Evolutionary conservation across 345 rosid genomes (phyloP).

Genomic region (Trapa bicornis): DNA sequence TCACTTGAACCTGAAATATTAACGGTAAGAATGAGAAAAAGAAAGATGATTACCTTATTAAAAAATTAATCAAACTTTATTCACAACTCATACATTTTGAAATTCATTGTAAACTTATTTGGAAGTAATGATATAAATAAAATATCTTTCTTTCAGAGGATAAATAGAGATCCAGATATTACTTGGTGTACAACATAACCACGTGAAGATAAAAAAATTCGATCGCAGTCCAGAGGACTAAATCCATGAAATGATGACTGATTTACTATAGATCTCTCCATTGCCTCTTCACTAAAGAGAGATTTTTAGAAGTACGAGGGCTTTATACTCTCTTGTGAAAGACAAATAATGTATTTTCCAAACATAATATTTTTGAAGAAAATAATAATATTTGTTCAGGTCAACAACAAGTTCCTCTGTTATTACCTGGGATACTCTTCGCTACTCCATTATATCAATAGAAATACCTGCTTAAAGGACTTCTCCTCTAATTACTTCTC

Average conservation of each 20-base stretch:
- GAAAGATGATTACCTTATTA: background rate
- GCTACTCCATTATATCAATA: slow-evolving; percentile 65
- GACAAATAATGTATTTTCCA: slow-evolving; percentile 35
- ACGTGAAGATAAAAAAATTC: slow-evolving; percentile 76
- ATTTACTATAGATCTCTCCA: slow-evolving; percentile 23
- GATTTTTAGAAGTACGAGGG: slow-evolving; percentile 31
- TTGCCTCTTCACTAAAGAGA: slow-evolving; percentile 14
- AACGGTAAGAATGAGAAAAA: background rate
- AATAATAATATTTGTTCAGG: too few relatives aligned
- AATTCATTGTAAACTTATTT: background rate
- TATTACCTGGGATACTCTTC: too few relatives aligned
- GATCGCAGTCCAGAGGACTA: slow-evolving; percentile 72
- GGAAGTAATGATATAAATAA: background rate
- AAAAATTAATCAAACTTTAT: background rate
- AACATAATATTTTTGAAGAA: slow-evolving; percentile 34
- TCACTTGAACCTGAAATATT: background rate
- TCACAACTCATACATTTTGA: background rate
- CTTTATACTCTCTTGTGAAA: slow-evolving; percentile 36
- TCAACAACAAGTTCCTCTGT: slow-evolving; percentile 22
- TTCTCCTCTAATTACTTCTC: slow-evolving; percentile 42
- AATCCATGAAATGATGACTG: slow-evolving; percentile 40
- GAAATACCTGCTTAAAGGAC: slow-evolving; percentile 57
- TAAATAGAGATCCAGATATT: slow-evolving; percentile 72
- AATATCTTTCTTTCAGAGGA: slow-evolving; percentile 83
- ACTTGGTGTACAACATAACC: slow-evolving; percentile 98